A percentile compares a stretch with the other conserved stretches of the same genome.
Conservation (phyloP, 768 basidiomycete genomes). For the Dacryopinax primogenitus region DNA sequence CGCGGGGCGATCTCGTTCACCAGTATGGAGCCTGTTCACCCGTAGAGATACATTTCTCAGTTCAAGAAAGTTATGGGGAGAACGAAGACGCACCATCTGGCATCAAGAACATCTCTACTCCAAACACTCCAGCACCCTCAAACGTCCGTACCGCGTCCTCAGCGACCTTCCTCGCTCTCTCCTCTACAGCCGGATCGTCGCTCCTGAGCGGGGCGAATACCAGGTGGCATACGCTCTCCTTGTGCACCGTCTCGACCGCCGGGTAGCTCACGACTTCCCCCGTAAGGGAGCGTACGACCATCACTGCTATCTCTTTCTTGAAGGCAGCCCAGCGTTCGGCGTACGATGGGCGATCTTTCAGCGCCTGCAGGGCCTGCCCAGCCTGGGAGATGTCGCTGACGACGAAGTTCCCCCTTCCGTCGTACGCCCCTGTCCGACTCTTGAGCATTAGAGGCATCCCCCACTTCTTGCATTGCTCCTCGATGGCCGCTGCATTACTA, state of each 20-base stretch:
- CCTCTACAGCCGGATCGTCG: constrained; percentile 36
- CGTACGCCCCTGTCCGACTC: constrained; percentile 87
- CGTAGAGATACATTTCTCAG: background rate
- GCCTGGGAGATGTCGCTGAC: constrained; percentile 43
- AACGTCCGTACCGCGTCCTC: constrained; percentile 68
- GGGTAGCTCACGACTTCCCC: constrained; percentile 78
- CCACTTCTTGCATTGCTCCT: constrained; percentile 40
- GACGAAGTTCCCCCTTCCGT: constrained; percentile 86
- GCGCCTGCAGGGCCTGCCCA: constrained; percentile 36
- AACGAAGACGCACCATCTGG: constrained; percentile 47
- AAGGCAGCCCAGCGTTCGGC: constrained; percentile 93
- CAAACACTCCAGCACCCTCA: constrained; percentile 85
- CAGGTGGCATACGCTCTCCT: constrained; percentile 83
- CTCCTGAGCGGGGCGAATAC: constrained; percentile 74
- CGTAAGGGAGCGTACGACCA: constrained; percentile 72
- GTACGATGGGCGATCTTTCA: constrained; percentile 64
- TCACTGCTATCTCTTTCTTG: constrained; percentile 80
- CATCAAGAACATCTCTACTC: constrained; percentile 96
- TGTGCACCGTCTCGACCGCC: constrained; percentile 88
- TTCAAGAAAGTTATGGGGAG: background rate
- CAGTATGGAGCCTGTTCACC: constrained; percentile 48
- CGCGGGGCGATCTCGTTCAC: constrained; percentile 97
- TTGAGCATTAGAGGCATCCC: constrained; percentile 94
- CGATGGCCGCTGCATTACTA: constrained; percentile 39
- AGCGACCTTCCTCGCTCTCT: constrained; percentile 56